Conservation (phyloP, 2,329 filamentous ascomycete genomes). For the Eutypella sp. region DNA sequence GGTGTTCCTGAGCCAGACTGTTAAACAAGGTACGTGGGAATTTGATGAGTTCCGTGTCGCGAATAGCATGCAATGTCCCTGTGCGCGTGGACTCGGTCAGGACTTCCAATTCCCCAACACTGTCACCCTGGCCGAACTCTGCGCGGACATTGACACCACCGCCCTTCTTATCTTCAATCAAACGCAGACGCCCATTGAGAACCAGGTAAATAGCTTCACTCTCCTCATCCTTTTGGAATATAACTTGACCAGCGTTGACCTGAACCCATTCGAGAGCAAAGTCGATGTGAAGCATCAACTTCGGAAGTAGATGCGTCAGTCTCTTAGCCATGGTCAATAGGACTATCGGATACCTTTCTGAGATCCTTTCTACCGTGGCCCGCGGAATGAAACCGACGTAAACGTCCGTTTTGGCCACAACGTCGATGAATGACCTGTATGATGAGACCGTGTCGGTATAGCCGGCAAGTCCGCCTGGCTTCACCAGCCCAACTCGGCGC, state of each 20-base stretch:
- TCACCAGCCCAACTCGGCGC: slow-evolving; percentile 82
- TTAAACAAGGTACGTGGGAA: slow-evolving; percentile 96
- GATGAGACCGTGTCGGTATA: slow-evolving; percentile 94
- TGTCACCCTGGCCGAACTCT: slow-evolving; percentile 95
- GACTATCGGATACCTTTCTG: slow-evolving; percentile 87
- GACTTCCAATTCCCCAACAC: slow-evolving; percentile 93
- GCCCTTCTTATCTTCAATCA: slow-evolving; percentile 76
- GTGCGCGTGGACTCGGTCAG: slow-evolving; percentile 90
- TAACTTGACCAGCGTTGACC: slow-evolving; percentile 88
- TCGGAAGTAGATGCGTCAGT: slow-evolving; percentile 81
- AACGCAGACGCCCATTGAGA: slow-evolving; percentile 82
- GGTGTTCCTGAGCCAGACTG: slow-evolving; percentile 93
- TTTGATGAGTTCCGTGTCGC: slow-evolving; percentile 92
- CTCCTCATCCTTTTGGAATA: slow-evolving; percentile 90
- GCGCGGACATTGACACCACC: slow-evolving; percentile 81
- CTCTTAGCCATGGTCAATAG: slow-evolving; percentile 94
- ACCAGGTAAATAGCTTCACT: slow-evolving; percentile 99
- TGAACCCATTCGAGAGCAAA: slow-evolving; percentile 98
- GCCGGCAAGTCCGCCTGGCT: slow-evolving; percentile 88
- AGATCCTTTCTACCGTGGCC: slow-evolving; percentile 80
- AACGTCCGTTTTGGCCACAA: slow-evolving; percentile 95
- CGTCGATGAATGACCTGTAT: slow-evolving; percentile 92
- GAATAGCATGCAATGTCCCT: slow-evolving; percentile 89
- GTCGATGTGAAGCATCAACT: slow-evolving; percentile 91
- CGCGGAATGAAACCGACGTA: slow-evolving; percentile 94